A percentile compares a stretch with the other conserved stretches of the same genome.
These are phyloP conservation scores for Acmispon strigosus DNA, from an alignment of 306 rosid genomes.

Conservation along the genomic window DNA sequence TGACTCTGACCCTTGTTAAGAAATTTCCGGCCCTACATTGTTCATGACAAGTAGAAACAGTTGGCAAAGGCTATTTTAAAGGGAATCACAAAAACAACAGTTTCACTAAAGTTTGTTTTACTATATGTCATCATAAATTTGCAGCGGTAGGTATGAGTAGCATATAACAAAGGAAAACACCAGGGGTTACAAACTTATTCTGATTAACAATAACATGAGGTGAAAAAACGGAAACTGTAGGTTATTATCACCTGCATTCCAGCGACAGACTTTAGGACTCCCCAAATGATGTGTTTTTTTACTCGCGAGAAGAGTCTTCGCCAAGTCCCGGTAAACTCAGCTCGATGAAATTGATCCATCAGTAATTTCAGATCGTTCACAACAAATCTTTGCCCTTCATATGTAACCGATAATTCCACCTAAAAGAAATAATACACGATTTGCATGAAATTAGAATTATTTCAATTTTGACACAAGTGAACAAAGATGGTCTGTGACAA, in stretches of 20 bases:
- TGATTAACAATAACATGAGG: background rate
- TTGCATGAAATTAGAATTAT: slow-evolving; percentile 1
- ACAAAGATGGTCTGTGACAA: background rate
- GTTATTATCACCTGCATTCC: slow-evolving; percentile 84
- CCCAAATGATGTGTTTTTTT: slow-evolving; percentile 97
- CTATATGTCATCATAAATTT: background rate
- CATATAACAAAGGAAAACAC: background rate
- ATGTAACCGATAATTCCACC: slow-evolving; percentile 85
- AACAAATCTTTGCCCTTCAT: slow-evolving; percentile 85
- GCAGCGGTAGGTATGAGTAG: slow-evolving; percentile 5
- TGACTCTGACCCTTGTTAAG: slow-evolving; percentile 71
- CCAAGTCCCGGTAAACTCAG: slow-evolving; percentile 89
- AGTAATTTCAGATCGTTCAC: slow-evolving; percentile 79
- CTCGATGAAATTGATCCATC: slow-evolving; percentile 94
- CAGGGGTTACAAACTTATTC: background rate
- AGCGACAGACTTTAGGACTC: slow-evolving; percentile 92
- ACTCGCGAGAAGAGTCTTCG: slow-evolving; percentile 86
- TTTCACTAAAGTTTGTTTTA: background rate
- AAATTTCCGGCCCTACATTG: slow-evolving; percentile 77
- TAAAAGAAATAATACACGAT: slow-evolving; percentile 17
- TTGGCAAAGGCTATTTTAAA: background rate
- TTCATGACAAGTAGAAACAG: slow-evolving; percentile 14
- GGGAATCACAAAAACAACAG: background rate
- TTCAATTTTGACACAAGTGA: background rate
- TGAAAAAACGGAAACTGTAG: background rate